Base-by-base conservation (phyloP, 352 stramenopile species). In the Phytophthora fragariaefolia region DNA sequence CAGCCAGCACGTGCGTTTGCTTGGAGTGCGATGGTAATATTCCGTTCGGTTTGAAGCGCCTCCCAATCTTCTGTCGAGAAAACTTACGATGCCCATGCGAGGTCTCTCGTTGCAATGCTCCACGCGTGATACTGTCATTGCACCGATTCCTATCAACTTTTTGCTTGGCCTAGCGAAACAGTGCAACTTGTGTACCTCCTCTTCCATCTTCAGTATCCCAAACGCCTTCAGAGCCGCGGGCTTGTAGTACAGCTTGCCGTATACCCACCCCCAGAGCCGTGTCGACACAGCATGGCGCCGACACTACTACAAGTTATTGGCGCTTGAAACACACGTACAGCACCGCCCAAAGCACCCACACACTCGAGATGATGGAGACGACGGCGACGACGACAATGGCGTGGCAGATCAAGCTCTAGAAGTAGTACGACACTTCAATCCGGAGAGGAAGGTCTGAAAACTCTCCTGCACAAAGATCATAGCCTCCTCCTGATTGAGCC, bases 381-480 rank as follows among this genome's bases (percentile, higher is more conserved):
- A 64, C 32, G 2, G 30, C 34, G 5, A 49, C 15, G 0, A 64
- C 34, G 15, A 64, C 45, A 9, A 64, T 57, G 13, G 9, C 46
- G 4, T 57, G 46, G n/a, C 57, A 64, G 30, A 64, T 42, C 26
- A 63, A 55, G 24, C 54, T 54, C 54, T 40, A 62, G 18, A 62
- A 53, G 40, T 62, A 62, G 13, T 55, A 63, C 1, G 57, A 64
- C 3, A 57, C 15, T 6, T 30, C 57, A 26, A 64, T n/a, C n/a
- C n/a, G n/a, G n/a, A n/a, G n/a, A n/a, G n/a, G n/a, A n/a, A n/a
- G n/a, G n/a, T n/a, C n/a, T n/a, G n/a, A n/a, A n/a, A n/a, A n/a
- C n/a, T n/a, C n/a, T n/a, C n/a, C n/a, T n/a, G n/a, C 1, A 47
- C 40, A 15, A 47, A 47, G 7, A 47, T 17, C 40, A 47, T 47